Conservation (phyloP, 257 asterid species). For the Solanum arcanum region DNA sequence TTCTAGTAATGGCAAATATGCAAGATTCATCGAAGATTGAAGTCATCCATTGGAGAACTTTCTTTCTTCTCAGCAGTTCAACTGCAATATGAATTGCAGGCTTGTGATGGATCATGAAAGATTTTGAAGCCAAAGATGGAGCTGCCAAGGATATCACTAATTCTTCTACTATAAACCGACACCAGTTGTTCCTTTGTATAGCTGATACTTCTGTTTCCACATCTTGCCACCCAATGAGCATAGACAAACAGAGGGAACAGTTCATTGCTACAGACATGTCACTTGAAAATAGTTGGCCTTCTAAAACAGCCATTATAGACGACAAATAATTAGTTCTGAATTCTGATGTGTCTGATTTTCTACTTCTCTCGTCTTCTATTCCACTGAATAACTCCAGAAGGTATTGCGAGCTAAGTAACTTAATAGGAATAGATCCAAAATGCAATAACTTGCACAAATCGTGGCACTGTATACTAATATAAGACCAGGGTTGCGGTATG, state of each 20-base stretch:
- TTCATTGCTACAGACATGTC: constrained; percentile 51
- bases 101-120: constrained; percentile 39
- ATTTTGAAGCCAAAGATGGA: constrained; percentile 44
- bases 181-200: constrained; percentile 39
- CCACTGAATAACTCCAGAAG: constrained; percentile 54
- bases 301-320: constrained; percentile 47
- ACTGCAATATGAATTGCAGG: constrained; percentile 57
- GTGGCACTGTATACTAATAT: constrained; percentile 51
- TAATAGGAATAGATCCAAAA: constrained; percentile 62
- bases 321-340: constrained; percentile 33
- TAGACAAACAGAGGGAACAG: constrained; percentile 62
- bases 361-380: constrained; percentile 22
- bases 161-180: constrained; percentile 76
- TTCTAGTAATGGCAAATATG: constrained; percentile 34
- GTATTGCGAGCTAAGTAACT: constrained; percentile 59
- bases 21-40: constrained; percentile 51
- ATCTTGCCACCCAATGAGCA: constrained; percentile 47
- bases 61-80: constrained; percentile 43
- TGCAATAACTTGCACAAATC: constrained; percentile 78
- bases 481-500: constrained; percentile 26
- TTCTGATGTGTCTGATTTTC: constrained; percentile 22
- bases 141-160: constrained; percentile 57
- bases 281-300: constrained; percentile 57
- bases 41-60: constrained; percentile 52
- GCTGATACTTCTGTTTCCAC: constrained; percentile 18